phyloP scores from a whole-genome alignment of 768 basidiomycete species.

The Nidularia pulvinata region DNA sequence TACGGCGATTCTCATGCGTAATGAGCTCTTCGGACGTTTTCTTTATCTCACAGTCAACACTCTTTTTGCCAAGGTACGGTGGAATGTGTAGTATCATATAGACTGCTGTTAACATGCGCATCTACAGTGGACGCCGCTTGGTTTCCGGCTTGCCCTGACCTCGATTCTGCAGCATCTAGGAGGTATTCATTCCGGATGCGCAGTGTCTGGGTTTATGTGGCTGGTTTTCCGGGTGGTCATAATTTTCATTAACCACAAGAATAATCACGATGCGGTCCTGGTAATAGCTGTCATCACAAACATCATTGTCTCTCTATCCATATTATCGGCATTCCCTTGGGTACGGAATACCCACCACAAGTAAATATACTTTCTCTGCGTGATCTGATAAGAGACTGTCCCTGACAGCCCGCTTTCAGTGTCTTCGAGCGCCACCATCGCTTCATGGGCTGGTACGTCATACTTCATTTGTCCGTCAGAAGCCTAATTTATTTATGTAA shows the following conservation, averaged over 20 bases:
- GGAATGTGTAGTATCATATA: neutral
- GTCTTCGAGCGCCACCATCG: constrained; percentile 84
- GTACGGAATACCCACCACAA: constrained; percentile 83
- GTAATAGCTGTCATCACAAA: constrained; percentile 63
- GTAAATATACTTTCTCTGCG: constrained; percentile 31
- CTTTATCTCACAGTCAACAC: constrained; percentile 74
- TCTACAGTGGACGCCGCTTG: constrained; percentile 41
- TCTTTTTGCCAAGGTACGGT: constrained; percentile 70
- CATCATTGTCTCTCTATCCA: constrained; percentile 57
- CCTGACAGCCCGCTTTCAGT: constrained; percentile 25
- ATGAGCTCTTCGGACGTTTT: constrained; percentile 81
- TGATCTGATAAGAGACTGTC: neutral
- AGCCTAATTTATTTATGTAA: neutral
- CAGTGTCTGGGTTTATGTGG: constrained; percentile 74
- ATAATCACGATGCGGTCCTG: constrained; percentile 55
- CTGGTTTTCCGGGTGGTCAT: constrained; percentile 59
- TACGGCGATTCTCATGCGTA: constrained; percentile 73
- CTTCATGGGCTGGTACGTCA: constrained; percentile 72
- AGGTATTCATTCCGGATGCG: constrained; percentile 85
- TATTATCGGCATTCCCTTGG: constrained; percentile 75
- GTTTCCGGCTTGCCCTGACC: constrained; percentile 69
- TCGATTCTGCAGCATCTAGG: constrained; percentile 79
- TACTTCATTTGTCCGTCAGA: neutral
- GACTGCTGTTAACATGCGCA: constrained; percentile 2
- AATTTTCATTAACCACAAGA: constrained; percentile 47